phyloP scores from a whole-genome alignment of 805 yeast genomes.

The Cyberlindnera nakhonratchasimensis region DNA sequence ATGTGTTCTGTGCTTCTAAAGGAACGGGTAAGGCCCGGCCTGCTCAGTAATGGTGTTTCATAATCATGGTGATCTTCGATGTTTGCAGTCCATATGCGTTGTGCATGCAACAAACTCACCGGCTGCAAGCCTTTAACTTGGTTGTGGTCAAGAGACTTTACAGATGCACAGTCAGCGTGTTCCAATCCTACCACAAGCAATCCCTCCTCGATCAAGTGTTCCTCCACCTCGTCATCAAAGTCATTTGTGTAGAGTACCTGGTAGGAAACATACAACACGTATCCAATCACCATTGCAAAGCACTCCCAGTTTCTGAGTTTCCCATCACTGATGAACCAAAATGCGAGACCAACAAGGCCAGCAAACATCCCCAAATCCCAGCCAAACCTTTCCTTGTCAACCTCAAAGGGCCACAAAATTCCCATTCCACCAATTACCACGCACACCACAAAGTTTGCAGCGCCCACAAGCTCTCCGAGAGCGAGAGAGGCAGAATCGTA shows the following conservation, averaged over 20 bases:
- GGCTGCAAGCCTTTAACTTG: constrained; percentile 24
- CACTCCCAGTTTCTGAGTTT: constrained; percentile 55
- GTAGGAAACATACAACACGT: constrained; percentile 52
- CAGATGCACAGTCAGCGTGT: constrained; percentile 3
- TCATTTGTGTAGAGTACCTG: constrained; percentile 43
- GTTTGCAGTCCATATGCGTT: constrained; percentile 30
- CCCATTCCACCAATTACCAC: constrained; percentile 81
- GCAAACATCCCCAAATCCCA: constrained; percentile 62
- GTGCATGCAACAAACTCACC: constrained; percentile 38
- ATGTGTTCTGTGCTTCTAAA: constrained; percentile 5
- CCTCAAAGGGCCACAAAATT: constrained; percentile 59
- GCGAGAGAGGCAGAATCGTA: constrained; percentile 74
- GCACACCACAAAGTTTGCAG: constrained; percentile 77
- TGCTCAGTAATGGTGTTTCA: background rate
- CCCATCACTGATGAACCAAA: constrained; percentile 55
- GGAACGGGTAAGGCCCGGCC: constrained; percentile 4
- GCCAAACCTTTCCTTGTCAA: constrained; percentile 48
- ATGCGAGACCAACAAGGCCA: constrained; percentile 44
- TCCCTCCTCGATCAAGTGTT: constrained; percentile 5
- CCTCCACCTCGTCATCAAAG: constrained; percentile 21
- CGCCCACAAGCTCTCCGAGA: constrained; percentile 87
- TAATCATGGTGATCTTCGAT: background rate
- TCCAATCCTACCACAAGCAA: background rate
- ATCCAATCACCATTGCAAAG: constrained; percentile 49
- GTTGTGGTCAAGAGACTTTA: constrained; percentile 21